Evolutionary conservation across 116 monocot species (phyloP), one percentile per base, ranked within the genome.

Genomic region (Zostera marina): DNA sequence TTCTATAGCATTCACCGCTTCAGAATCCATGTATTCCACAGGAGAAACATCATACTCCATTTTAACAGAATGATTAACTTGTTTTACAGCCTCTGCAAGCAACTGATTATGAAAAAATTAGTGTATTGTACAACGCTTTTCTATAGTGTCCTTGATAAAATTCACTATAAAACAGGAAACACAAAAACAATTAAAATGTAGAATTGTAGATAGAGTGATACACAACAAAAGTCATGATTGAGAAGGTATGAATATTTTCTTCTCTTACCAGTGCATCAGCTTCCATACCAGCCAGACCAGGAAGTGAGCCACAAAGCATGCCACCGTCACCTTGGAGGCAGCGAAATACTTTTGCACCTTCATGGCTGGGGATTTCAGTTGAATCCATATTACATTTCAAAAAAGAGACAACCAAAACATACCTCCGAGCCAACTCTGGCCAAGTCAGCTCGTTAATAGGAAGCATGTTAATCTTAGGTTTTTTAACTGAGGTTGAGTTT

Each of bases 241-340:
- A 62, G 32, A 4, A 62, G 24, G 47, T 11, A 62, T 25, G 24
- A 62, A 23, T 24, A 25, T 4, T 47, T 21, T 39, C 17, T 62
- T 43, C 40, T 56, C 80, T 80, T 87, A 98, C 98, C 86, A 79
- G 47, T 64, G 98, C 86, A 86, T 98, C 98, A 20, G 83, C 83
- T 75, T 91, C 90, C 78, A 98, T 98, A 45, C 83, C 86, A 75
- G 81, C 69, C 66, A 98, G 74, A 66, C 98, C 98, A 58, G 74
- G 59, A 49, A 90, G 72, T 53, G 98, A 81, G 13, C 98, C 98
- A 69, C 86, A 98, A 63, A 98, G 72, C 9, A 90, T 56, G 43
- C 98, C 98, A 47, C 98, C 98, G 71, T 98, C 98, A 67, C 98
- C 98, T 55, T 77, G 79, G 47, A 98, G 72, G 46, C 90, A 83